Percentiles rank a stretch among this genome's conserved stretches.
These are phyloP conservation scores for Lachnellula suecica DNA, from an alignment of 2,329 filamentous ascomycete genomes.

Conservation along the genomic window DNA sequence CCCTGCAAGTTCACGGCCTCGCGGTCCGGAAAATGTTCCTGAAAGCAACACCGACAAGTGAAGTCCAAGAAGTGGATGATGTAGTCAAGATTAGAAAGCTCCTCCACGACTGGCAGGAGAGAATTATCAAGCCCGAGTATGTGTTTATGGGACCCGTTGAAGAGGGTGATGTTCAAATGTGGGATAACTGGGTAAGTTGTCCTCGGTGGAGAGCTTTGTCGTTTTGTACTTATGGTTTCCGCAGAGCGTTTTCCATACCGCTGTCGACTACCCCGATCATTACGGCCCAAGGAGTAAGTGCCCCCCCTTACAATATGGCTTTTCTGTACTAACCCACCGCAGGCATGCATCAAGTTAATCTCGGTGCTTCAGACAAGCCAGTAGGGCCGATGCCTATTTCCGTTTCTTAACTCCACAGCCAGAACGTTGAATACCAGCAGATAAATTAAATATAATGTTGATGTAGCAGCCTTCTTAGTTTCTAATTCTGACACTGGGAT, in stretches of 20 bases:
- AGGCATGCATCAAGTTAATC: conserved; percentile 46
- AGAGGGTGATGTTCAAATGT: conserved; percentile 45
- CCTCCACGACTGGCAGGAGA: conserved; percentile 37
- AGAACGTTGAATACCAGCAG: neutral
- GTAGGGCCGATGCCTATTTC: conserved; percentile 11
- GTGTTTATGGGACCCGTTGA: conserved; percentile 39
- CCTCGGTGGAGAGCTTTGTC: neutral
- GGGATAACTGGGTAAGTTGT: conserved; percentile 38
- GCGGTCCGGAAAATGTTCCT: conserved; percentile 40
- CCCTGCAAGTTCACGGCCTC: conserved; percentile 44
- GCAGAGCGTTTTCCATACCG: conserved; percentile 39
- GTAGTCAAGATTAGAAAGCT: conserved; percentile 37
- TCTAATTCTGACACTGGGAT: no score
- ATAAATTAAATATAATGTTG: neutral
- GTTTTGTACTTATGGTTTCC: neutral
- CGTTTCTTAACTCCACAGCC: neutral
- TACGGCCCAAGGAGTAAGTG: conserved; percentile 36
- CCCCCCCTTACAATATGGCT: neutral
- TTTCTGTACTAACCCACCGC: neutral
- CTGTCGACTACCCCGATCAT: conserved; percentile 42
- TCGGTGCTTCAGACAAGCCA: conserved; percentile 34
- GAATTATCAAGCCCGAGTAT: conserved; percentile 42
- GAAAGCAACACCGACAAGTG: conserved; percentile 33
- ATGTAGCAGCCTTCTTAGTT: no score
- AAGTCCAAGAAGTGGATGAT: conserved; percentile 38